These are phyloP conservation scores for Aurantiochytrium sp. DNA, from an alignment of 108 stramenopile genomes.

Conservation along the genomic window DNA sequence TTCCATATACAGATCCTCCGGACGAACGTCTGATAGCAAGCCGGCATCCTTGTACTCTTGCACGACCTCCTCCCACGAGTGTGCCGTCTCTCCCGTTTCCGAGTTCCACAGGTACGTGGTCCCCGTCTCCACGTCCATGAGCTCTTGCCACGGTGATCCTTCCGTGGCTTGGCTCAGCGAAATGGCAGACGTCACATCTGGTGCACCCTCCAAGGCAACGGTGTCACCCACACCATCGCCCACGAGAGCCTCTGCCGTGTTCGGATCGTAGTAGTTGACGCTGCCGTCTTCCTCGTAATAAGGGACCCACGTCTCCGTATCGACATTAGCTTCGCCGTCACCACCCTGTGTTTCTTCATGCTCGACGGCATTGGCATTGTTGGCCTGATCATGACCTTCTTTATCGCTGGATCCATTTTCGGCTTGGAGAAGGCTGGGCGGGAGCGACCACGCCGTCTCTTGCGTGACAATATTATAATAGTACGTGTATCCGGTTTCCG, in stretches of 20 bases:
- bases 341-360: background rate
- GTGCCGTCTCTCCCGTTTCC: background rate
- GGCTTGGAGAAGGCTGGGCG: background rate
- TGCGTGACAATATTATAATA: background rate
- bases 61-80: background rate
- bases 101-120: background rate
- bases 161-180: background rate
- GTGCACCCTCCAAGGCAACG: too few species aligned
- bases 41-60: background rate
- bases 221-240: too few species aligned
- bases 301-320: background rate
- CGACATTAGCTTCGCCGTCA: background rate
- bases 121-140: background rate
- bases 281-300: background rate
- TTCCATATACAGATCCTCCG: background rate
- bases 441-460: background rate
- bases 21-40: background rate
- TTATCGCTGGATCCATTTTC: background rate
- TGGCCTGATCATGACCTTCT: background rate
- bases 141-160: background rate
- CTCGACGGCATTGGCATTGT: background rate
- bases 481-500: slow-evolving; percentile 8
- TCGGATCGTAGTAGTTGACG: background rate
- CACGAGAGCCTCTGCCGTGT: background rate
- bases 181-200: background rate